phyloP scores from a whole-genome alignment of 495 filamentous ascomycete species.

The Hypomontagnella submonticulosa region DNA sequence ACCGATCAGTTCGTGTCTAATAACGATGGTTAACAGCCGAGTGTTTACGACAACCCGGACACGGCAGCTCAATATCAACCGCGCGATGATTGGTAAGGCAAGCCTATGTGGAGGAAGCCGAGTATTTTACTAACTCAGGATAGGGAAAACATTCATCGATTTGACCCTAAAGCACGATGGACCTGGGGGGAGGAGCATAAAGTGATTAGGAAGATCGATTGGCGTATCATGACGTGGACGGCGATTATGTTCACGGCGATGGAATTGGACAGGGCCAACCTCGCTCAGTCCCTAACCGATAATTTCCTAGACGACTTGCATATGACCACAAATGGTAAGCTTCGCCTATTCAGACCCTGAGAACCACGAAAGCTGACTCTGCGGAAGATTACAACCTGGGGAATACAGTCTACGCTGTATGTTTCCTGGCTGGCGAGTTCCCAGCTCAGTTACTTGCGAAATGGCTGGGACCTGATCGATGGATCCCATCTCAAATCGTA shows the following conservation, averaged over 20 bases:
- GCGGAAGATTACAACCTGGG: constrained; percentile 75
- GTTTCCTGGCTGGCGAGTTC: constrained; percentile 76
- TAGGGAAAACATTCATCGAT: constrained; percentile 60
- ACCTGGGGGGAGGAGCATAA: constrained; percentile 56
- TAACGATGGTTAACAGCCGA: constrained; percentile 43
- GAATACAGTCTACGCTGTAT: constrained; percentile 76
- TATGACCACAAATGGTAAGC: constrained; percentile 52
- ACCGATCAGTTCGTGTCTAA: not conserved
- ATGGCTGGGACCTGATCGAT: constrained; percentile 81
- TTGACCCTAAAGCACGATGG: constrained; percentile 55
- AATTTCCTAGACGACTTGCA: constrained; percentile 52
- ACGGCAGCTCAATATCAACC: constrained; percentile 53
- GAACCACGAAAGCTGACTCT: constrained; percentile 1
- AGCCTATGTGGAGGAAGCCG: not conserved
- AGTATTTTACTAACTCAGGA: not conserved
- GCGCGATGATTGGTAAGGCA: constrained; percentile 50
- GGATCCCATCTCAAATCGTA: constrained; percentile 87
- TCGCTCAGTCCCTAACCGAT: constrained; percentile 54
- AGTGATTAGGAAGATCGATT: constrained; percentile 55
- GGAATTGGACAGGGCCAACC: constrained; percentile 81
- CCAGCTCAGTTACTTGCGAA: constrained; percentile 82
- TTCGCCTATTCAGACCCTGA: not conserved
- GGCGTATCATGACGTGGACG: constrained; percentile 64
- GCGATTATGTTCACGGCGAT: constrained; percentile 87
- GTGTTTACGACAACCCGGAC: constrained; percentile 59